Conservation (phyloP, 306 rosid genomes). For the Vachellia collinsii region DNA sequence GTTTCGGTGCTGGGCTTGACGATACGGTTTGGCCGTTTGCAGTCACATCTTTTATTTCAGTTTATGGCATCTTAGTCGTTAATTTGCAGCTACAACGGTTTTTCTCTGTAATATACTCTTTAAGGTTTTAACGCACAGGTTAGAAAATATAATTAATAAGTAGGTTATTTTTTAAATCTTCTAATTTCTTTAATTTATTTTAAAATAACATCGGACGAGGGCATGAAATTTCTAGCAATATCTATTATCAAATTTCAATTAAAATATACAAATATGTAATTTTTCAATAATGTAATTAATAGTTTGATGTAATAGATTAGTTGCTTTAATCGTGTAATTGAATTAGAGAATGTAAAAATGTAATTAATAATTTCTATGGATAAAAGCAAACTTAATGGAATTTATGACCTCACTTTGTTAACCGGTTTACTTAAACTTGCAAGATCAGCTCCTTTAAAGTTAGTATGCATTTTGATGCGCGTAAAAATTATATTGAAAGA, state of each 20-base stretch:
- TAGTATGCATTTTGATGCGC: no score
- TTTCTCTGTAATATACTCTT: slow-evolving; percentile 2
- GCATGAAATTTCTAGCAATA: not conserved
- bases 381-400: no score
- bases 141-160: not conserved
- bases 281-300: no score
- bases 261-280: no score
- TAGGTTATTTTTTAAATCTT: not conserved
- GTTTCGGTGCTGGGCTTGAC: slow-evolving; percentile 4
- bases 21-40: slow-evolving; percentile 24
- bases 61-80: slow-evolving; percentile 26
- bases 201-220: not conserved
- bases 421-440: no score
- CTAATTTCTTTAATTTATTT: not conserved
- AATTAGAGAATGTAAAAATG: no score
- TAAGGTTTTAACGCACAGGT: not conserved
- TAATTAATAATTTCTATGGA: no score
- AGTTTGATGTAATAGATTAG: no score
- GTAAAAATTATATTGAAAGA: no score
- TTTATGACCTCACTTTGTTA: no score
- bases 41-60: slow-evolving; percentile 8
- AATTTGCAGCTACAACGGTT: slow-evolving; percentile 2
- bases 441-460: no score
- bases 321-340: no score
- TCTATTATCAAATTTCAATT: not conserved